Percentiles rank a stretch among this genome's conserved stretches.
phyloP scores from a whole-genome alignment of 176 grass and related monocot species.

The Aegilops umbellulata region DNA sequence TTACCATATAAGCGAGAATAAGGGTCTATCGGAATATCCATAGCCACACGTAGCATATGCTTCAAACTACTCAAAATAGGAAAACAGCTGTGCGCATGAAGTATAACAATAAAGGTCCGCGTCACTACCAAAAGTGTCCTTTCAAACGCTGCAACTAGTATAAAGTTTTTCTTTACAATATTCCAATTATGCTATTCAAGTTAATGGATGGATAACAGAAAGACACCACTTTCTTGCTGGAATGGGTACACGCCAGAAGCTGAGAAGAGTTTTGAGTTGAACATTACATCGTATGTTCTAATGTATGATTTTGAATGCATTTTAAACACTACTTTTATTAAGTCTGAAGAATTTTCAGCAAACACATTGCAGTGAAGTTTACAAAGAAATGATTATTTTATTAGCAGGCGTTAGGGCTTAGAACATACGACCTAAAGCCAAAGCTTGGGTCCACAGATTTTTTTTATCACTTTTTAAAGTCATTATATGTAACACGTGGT shows the following conservation, averaged over 20 bases:
- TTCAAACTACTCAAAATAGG: conserved; percentile 4
- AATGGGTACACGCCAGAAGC: background rate
- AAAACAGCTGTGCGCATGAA: background rate
- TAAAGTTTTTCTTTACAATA: background rate
- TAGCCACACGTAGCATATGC: background rate
- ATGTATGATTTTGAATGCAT: background rate
- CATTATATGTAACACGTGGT: background rate
- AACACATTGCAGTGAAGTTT: background rate
- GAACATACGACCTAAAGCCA: background rate
- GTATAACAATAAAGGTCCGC: background rate
- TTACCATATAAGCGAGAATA: background rate
- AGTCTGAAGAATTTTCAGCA: background rate
- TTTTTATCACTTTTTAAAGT: background rate
- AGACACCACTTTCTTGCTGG: conserved; percentile 2
- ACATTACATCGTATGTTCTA: background rate
- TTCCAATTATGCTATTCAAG: conserved; percentile 22
- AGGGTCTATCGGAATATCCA: background rate
- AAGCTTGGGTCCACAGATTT: background rate
- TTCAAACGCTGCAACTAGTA: conserved; percentile 17
- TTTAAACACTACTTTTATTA: background rate
- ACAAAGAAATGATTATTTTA: background rate
- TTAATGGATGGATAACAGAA: conserved; percentile 18
- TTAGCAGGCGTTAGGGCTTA: background rate
- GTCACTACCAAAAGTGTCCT: conserved; percentile 13
- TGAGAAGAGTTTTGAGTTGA: background rate